These are phyloP conservation scores for Aquilaria malaccensis DNA, from an alignment of 345 rosid species.

Conservation along the genomic window DNA sequence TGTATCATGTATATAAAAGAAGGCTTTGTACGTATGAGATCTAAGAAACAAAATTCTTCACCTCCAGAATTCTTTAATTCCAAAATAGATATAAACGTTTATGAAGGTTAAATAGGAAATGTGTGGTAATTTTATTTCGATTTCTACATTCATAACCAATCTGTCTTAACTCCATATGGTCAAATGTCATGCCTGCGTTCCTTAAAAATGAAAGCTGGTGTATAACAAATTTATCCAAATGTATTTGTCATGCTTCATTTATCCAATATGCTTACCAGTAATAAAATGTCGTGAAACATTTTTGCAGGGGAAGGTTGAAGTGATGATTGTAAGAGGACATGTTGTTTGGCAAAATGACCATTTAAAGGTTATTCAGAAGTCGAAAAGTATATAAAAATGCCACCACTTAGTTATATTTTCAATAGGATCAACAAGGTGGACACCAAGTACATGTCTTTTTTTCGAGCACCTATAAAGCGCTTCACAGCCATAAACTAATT, in stretches of 20 bases:
- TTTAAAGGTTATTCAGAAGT: constrained; percentile 59
- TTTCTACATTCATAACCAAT: not conserved
- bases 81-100: constrained; percentile 78
- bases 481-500: constrained; percentile 26
- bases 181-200: not conserved
- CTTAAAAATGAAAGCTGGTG: no score
- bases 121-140: constrained; percentile 26
- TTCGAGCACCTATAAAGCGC: constrained; percentile 75
- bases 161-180: no score
- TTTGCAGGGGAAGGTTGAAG: constrained; percentile 86
- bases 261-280: no score
- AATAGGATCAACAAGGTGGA: constrained; percentile 71
- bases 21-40: no score
- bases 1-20: no score
- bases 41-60: no score
- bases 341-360: constrained; percentile 79
- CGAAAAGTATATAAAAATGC: constrained; percentile 70
- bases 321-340: constrained; percentile 82
- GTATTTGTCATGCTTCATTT: no score
- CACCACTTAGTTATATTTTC: constrained; percentile 74
- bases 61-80: constrained; percentile 23
- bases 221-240: no score
- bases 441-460: constrained; percentile 61
- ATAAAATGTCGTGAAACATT: not conserved
- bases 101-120: constrained; percentile 71